Base-by-base conservation (phyloP, 148 eudicot genomes). In the Vaccinium darrowii region DNA sequence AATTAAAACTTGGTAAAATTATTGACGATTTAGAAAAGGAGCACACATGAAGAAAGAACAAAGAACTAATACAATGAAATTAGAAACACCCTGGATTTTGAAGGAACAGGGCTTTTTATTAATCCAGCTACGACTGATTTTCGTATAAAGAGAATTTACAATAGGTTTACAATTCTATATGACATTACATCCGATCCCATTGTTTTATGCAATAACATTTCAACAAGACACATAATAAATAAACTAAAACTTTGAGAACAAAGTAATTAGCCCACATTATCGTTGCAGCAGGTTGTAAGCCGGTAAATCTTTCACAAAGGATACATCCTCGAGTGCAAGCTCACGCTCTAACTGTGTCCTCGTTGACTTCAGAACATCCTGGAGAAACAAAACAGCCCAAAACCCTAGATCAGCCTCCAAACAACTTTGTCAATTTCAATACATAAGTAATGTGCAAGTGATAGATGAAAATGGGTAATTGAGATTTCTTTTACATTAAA, bases 361-460 rank as follows among this genome's bases (percentile, higher is more conserved):
- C 60, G 99, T 94, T 15, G 96, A 93, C 88, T 95, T 97, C 81
- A 97, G 85, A 80, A 97, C 99, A 53, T 97, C 98, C 99, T 97
- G 89, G 13, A 80, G 3, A 78, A 81, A 23, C 43, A 53, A 58
- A 80, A 80, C 11, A 80, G 8, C 7, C 21, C 43, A 58, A n/a
- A 8, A 39, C 36, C 23, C 9, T 3, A 9, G 23, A 39, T 39
- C 62, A 80, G 25, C 47, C 4, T 52, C 13, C 25, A 79, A 39
- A 57, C 67, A 57, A 60, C 2, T 39, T 39, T 79, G 12, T 18
- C 63, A 60, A 14, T 80, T 23, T 58, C 58, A 36, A 21, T 78
- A 58, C 23, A 8, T 7, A 43, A 43, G 47, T 43, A 7, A 56
- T 6, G 27, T 30, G 13, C 25, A 52, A 16, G 7, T 0, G 5